These are phyloP conservation scores for Mucor racemosus DNA, from an alignment of 371 early-diverging fungal species.

Conservation along the genomic window DNA sequence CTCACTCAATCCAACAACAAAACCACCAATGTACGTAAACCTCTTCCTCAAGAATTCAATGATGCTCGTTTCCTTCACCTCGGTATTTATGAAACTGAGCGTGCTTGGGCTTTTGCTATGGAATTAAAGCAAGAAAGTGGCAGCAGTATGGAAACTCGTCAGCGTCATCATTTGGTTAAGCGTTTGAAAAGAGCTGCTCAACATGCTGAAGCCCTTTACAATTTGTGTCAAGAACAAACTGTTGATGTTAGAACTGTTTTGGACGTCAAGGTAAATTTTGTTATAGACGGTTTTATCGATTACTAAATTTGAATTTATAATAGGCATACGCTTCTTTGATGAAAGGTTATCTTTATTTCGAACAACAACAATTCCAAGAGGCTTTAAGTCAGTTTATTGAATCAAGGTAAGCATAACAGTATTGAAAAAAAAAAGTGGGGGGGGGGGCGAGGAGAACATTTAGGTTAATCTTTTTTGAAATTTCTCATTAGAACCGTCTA, in stretches of 20 bases:
- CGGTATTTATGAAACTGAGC: slow-evolving; percentile 71
- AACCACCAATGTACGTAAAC: slow-evolving; percentile 47
- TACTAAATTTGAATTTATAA: too few species aligned
- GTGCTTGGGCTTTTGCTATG: slow-evolving; percentile 85
- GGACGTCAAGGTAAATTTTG: slow-evolving; percentile 61
- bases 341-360: slow-evolving; percentile 70
- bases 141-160: slow-evolving; percentile 66
- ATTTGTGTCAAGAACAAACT: slow-evolving; percentile 55
- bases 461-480: too few species aligned
- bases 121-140: slow-evolving; percentile 69
- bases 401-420: slow-evolving; percentile 33
- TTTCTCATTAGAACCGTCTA: slow-evolving; percentile 61
- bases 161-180: slow-evolving; percentile 68
- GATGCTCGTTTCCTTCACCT: slow-evolving; percentile 66
- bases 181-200: slow-evolving; percentile 69
- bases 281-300: too few species aligned
- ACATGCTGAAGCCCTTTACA: slow-evolving; percentile 55
- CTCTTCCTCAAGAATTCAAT: slow-evolving; percentile 51
- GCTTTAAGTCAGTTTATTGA: slow-evolving; percentile 69
- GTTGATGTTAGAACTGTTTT: slow-evolving; percentile 62
- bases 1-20: slow-evolving; percentile 64
- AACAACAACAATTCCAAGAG: slow-evolving; percentile 72
- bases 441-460: too few species aligned
- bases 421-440: neutral
- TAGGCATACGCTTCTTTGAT: slow-evolving; percentile 77